phyloP scores from a whole-genome alignment of 129 eudicot genomes.

The Sambucus nigra region DNA sequence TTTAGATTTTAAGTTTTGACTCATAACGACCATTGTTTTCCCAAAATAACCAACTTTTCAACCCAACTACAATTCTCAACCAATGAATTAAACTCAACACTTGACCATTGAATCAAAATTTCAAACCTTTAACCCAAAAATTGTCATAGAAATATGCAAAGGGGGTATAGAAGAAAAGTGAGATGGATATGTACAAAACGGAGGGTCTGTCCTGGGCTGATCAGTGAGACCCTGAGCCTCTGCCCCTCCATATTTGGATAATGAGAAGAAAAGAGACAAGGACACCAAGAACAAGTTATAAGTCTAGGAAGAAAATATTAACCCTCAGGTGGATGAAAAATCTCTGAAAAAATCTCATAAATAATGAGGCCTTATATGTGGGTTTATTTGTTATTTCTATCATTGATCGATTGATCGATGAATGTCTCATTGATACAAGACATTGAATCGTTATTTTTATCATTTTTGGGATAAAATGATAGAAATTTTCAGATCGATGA shows the following conservation, averaged over 20 bases:
- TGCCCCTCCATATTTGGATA: background rate
- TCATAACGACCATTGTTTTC: no score
- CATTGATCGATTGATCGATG: no score
- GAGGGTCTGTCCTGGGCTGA: slow-evolving; percentile 47
- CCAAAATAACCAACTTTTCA: background rate
- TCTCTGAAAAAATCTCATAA: slow-evolving; percentile 25
- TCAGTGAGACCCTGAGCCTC: slow-evolving; percentile 45
- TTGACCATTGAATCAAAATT: slow-evolving; percentile 1
- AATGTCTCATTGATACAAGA: no score
- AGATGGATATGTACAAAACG: slow-evolving; percentile 30
- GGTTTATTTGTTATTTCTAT: background rate
- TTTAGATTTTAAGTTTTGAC: background rate
- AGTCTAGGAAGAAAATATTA: slow-evolving; percentile 14
- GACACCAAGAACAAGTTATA: slow-evolving; percentile 16
- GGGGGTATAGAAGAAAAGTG: background rate
- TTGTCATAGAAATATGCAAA: background rate
- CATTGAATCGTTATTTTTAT: no score
- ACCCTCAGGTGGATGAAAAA: slow-evolving; percentile 19
- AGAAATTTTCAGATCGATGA: no score
- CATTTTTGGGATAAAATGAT: no score
- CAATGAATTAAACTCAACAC: background rate
- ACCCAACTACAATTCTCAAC: background rate
- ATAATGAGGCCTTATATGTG: background rate
- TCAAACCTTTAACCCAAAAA: background rate
- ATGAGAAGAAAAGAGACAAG: slow-evolving; percentile 23